A percentile compares a stretch with the other conserved stretches of the same genome.
These are phyloP conservation scores for Rhododendron ferrugineum DNA, from an alignment of 148 eudicot species.

Conservation along the genomic window DNA sequence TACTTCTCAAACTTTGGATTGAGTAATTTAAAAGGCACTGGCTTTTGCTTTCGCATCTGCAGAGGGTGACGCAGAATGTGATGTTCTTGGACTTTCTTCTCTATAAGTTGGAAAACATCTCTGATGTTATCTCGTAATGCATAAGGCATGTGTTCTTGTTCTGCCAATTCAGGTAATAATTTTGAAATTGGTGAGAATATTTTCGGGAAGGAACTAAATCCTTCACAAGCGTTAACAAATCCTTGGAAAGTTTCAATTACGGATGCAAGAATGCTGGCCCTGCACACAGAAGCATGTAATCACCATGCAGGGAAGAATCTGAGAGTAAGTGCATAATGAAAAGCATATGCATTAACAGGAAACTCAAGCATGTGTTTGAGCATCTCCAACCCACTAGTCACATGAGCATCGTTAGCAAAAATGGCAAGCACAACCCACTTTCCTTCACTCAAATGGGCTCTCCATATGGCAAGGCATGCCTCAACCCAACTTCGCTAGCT, in stretches of 20 bases:
- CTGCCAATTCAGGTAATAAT: slow-evolving; percentile 37
- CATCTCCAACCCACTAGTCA: background rate
- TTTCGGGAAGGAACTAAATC: slow-evolving; percentile 71
- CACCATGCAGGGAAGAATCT: background rate
- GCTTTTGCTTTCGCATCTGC: slow-evolving; percentile 72
- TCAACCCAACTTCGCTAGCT: background rate
- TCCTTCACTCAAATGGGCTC: background rate
- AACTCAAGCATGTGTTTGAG: background rate
- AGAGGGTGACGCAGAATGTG: slow-evolving; percentile 57
- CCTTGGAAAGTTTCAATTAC: slow-evolving; percentile 58
- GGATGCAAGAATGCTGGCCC: slow-evolving; percentile 65
- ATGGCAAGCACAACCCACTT: background rate
- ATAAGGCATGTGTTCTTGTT: slow-evolving; percentile 46
- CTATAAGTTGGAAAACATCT: slow-evolving; percentile 41
- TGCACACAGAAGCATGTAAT: slow-evolving; percentile 20
- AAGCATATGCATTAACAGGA: background rate
- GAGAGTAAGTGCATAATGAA: background rate
- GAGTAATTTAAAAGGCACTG: slow-evolving; percentile 50
- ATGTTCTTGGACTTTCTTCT: slow-evolving; percentile 41
- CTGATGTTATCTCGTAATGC: slow-evolving; percentile 48
- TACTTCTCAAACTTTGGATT: slow-evolving; percentile 82
- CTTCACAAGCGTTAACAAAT: slow-evolving; percentile 43
- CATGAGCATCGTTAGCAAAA: background rate
- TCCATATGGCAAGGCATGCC: background rate
- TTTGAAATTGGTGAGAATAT: slow-evolving; percentile 50